Percentiles rank a stretch among this genome's conserved stretches.
Conservation (phyloP, 2,329 filamentous ascomycete genomes). For the Metarhizium rileyi region DNA sequence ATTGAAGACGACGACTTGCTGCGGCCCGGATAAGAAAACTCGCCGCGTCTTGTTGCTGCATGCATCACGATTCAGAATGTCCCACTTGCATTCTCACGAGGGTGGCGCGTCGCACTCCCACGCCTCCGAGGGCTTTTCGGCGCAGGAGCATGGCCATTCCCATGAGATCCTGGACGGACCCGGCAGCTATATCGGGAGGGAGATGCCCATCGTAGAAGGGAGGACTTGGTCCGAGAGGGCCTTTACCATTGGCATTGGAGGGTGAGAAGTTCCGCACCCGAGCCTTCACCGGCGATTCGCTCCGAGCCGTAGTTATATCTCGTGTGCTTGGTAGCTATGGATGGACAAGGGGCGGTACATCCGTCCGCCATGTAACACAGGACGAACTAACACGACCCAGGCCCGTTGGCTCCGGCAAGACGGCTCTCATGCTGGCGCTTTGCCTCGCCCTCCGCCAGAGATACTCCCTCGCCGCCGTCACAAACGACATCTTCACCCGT, state of each 20-base stretch:
- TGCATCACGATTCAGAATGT: conserved; percentile 19
- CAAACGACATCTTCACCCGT: conserved; percentile 97
- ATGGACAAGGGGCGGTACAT: no score
- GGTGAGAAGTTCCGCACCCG: conserved; percentile 45
- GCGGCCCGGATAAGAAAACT: no score
- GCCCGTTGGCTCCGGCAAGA: conserved; percentile 94
- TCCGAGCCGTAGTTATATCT: no score
- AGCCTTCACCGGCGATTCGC: neutral
- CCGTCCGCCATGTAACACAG: no score
- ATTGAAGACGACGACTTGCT: no score
- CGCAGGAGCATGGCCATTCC: conserved; percentile 78
- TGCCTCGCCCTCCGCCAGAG: conserved; percentile 71
- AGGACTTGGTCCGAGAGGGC: conserved; percentile 80
- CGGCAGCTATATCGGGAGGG: conserved; percentile 77
- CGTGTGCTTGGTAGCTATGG: no score
- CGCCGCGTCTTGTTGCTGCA: no score
- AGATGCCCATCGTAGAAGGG: conserved; percentile 88
- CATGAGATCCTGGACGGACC: conserved; percentile 94
- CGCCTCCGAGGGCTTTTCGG: conserved; percentile 47
- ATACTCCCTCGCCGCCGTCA: conserved; percentile 88
- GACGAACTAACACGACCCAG: conserved; percentile 32
- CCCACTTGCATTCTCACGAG: conserved; percentile 44
- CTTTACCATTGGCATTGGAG: conserved; percentile 96
- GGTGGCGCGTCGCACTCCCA: conserved; percentile 46
- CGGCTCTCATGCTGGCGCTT: conserved; percentile 89